Percentiles rank a stretch among this genome's conserved stretches.
Conservation (phyloP, 139 green algal species). For the Gonium pectorale region DNA sequence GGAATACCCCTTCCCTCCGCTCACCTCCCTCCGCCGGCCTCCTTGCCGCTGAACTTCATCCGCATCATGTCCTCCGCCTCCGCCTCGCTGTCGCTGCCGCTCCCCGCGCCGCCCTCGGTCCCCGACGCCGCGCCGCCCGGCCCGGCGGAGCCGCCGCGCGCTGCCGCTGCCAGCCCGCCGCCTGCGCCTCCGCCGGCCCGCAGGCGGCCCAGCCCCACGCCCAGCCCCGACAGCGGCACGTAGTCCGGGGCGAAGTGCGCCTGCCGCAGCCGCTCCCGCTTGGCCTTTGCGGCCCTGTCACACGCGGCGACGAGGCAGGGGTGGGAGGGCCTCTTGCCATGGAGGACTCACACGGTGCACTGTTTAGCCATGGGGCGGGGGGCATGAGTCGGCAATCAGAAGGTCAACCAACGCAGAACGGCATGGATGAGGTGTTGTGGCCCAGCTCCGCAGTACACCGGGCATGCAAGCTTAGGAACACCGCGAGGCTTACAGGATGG, state of each 20-base stretch:
- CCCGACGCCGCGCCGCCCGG: conserved; percentile 17
- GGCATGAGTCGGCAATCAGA: no score
- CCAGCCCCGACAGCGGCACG: conserved; percentile 52
- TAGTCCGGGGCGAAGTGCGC: conserved; percentile 85
- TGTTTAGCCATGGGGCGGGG: no score
- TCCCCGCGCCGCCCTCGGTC: conserved; percentile 8
- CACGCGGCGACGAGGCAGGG: neutral
- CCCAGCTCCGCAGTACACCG: neutral
- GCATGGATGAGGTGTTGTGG: no score
- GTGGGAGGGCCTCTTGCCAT: no score
- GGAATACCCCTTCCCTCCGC: no score
- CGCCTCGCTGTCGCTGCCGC: conserved; percentile 51
- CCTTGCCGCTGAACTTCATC: conserved; percentile 69
- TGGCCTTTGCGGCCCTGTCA: conserved; percentile 78
- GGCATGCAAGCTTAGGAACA: neutral
- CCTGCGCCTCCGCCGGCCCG: neutral
- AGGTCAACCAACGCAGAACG: no score
- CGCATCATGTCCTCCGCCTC: conserved; percentile 71
- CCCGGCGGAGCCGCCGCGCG: neutral
- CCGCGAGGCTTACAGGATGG: conserved; percentile 61
- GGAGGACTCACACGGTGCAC: no score
- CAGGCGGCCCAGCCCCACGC: conserved; percentile 19
- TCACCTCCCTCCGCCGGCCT: neutral
- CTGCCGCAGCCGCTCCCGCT: conserved; percentile 79
- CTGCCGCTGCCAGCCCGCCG: neutral